Evolutionary conservation across 139 green algal genomes (phyloP), one percentile per base, ranked within the genome.

Genomic region (Coelastrella sp.): DNA sequence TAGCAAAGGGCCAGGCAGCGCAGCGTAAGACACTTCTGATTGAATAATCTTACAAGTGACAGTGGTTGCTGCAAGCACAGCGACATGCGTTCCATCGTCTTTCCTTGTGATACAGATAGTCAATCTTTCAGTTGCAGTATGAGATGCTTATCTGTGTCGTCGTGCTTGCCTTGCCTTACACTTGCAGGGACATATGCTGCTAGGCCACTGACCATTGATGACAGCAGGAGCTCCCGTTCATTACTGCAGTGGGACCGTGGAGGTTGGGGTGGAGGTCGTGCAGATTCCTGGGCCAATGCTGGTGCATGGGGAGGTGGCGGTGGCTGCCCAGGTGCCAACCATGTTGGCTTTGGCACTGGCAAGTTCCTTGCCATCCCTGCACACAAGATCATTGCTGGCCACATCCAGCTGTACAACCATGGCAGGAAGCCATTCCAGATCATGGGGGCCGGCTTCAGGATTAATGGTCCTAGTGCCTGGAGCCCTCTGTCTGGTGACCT

Each of bases 361-460:
- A 84, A 84, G 78, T 49, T 68, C 22, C 78, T 84, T 24, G 78
- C 78, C 78, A 49, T 84, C 15, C 78, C 78, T 11, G 14, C n/a
- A 10, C 78, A 84, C 78, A 84, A 68, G 49, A 7, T 87, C 7
- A 56, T 87, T 49, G 63, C 65, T 4, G 82, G 82, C 15, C 57
- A 87, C 82, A 63, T 87, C 12, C 24, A n/a, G 17, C 65, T 87
- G 4, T 63, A 74, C 25, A 87, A 87, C 12, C 49, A 63, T 4
- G 82, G 82, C 6, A 65, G 19, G 0, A 12, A 65, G 7, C 82
- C 82, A 6, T 78, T 79, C 15, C 56, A n/a, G 19, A 20, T 87
- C 10, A 14, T n/a, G 15, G 65, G 65, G 24, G 82, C 63, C 17
- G 82, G 82, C 15, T 87, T 87, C 65, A 63, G 27, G 25, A 27